Percentiles rank a stretch among this genome's conserved stretches.
Evolutionary conservation across 257 asterid species (phyloP).

Genomic region (Asclepias syriaca): DNA sequence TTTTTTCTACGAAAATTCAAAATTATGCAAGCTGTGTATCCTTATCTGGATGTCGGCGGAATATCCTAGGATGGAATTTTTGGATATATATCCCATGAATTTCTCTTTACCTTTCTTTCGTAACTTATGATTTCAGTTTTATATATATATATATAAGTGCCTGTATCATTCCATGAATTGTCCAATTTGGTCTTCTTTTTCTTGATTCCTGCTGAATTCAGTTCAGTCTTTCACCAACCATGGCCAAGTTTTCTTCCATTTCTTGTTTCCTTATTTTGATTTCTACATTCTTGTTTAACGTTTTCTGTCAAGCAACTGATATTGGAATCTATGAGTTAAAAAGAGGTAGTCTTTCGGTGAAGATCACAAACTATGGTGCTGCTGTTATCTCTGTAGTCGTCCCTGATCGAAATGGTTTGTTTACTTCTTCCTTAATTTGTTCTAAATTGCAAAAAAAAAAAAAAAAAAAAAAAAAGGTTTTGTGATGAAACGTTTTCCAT

Average conservation of each 20-base stretch:
- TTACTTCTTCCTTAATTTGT: background rate
- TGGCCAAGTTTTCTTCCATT: slow-evolving; percentile 19
- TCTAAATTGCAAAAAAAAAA: no score
- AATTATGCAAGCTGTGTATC: background rate
- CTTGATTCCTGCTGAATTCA: background rate
- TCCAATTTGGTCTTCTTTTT: background rate
- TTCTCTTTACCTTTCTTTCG: background rate
- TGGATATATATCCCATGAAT: background rate
- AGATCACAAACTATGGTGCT: slow-evolving; percentile 73
- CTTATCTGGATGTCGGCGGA: background rate
- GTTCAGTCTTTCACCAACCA: background rate
- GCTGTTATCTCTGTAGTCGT: slow-evolving; percentile 53
- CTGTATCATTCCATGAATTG: no score
- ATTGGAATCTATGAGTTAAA: slow-evolving; percentile 40
- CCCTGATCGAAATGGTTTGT: slow-evolving; percentile 61
- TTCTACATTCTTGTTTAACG: slow-evolving; percentile 10
- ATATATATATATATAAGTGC: background rate
- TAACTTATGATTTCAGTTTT: background rate
- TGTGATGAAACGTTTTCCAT: no score
- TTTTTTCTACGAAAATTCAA: background rate
- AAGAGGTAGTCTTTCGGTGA: slow-evolving; percentile 42
- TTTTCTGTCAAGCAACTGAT: slow-evolving; percentile 14
- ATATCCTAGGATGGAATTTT: background rate
- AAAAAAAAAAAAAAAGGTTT: no score
- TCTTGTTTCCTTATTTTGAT: slow-evolving; percentile 18